A percentile compares a stretch with the other conserved stretches of the same genome.
Conservation (phyloP, 1,284 basidiomycete species). For the Pascua guehoae region DNA sequence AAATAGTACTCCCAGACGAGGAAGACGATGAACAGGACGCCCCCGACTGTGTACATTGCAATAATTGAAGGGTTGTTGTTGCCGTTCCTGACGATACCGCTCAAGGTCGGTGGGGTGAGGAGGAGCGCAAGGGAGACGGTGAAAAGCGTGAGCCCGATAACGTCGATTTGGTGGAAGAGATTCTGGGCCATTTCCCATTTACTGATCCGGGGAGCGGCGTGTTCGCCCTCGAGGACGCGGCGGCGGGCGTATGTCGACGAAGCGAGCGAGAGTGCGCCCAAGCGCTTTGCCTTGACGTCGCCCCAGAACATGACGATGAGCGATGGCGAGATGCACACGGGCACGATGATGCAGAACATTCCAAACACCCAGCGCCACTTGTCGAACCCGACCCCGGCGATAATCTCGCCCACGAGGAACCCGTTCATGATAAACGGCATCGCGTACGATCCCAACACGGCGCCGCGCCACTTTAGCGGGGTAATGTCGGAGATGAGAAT, state of each 20-base stretch:
- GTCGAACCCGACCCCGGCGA: constrained; percentile 59
- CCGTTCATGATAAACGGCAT: constrained; percentile 56
- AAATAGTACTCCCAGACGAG: constrained; percentile 51
- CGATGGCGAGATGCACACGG: constrained; percentile 24
- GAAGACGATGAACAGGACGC: constrained; percentile 48
- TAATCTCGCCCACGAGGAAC: constrained; percentile 45
- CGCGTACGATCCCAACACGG: constrained; percentile 65
- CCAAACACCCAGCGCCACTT: constrained; percentile 59
- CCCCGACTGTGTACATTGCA: constrained; percentile 49
- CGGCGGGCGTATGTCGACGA: constrained; percentile 33
- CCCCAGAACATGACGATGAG: constrained; percentile 46
- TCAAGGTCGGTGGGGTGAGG: constrained; percentile 65
- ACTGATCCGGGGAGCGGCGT: constrained; percentile 4
- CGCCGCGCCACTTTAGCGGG: constrained; percentile 69
- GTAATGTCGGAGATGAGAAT: constrained; percentile 63
- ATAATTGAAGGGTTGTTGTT: constrained; percentile 42
- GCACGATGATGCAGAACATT: constrained; percentile 39
- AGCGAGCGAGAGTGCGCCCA: constrained; percentile 35
- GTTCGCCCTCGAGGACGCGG: constrained; percentile 9
- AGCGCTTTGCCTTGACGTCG: constrained; percentile 41
- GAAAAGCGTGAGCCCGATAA: constrained; percentile 65
- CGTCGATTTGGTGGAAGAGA: constrained; percentile 37
- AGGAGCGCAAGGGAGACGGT: constrained; percentile 61
- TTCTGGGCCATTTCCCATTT: constrained; percentile 20
- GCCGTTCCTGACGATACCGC: constrained; percentile 49